Evolutionary conservation across 345 rosid species (phyloP), one percentile per base, ranked within the genome.

Genomic region (Leavenworthia alabamica): DNA sequence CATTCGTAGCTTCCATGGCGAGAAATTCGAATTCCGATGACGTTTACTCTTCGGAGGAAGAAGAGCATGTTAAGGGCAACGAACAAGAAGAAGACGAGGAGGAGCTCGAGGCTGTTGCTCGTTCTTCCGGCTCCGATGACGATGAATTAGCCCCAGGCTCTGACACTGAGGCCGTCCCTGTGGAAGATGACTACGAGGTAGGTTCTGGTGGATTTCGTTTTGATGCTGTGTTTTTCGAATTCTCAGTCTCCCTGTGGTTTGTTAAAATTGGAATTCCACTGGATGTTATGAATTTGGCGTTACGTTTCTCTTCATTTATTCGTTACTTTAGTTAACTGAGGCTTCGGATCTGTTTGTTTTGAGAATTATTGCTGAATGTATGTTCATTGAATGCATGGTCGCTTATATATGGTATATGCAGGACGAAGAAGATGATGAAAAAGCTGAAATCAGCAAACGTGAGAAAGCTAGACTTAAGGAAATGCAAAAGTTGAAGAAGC

Each of bases 31-130:
- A 81, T 16, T 81, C 95, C 20, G 71, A 79, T 62, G 82, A 72
- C 7, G 80, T 82, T 58, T 70, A 53, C 61, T 82, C 91, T 14
- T 88, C 90, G 1, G 84, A 78, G 26, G 66, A 58, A 57, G 95
- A 84, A 53, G 90, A 86, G 73, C 84, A 35, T 32, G 46, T 77
- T 43, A 77, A 82, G 74, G 79, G 77, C 14, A 83, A 78, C 67
- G 71, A 77, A 68, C 73, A 79, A 75, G 74, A 77, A 66, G 96
- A 81, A 35, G 98, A 86, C 13, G 95, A 89, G 56, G 95, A 92
- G 73, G 99, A 93, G 79, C 75, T 93, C 10, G 88, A 89, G 75
- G 91, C 96, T 54, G 97, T 87, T 15, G 94, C 88, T 72, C 96
- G 94, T 56, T 76, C 94, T 15, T 91, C 82, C 10, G 88, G 67